These are phyloP conservation scores for Xerocomus potaroensis DNA, from an alignment of 768 basidiomycete genomes.

Conservation along the genomic window DNA sequence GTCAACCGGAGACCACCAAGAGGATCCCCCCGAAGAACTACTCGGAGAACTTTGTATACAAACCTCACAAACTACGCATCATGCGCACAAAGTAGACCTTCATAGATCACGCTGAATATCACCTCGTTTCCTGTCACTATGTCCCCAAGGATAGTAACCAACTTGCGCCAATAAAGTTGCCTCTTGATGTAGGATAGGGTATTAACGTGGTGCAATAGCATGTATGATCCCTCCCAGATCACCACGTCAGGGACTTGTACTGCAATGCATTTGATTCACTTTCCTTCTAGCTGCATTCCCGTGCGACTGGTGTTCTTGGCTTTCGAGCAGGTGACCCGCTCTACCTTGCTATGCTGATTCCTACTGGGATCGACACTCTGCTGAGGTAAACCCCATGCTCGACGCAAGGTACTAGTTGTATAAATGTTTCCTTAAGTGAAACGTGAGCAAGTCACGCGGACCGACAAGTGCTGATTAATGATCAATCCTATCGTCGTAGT, in stretches of 20 bases:
- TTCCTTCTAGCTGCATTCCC: not conserved
- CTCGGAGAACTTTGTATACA: conserved; percentile 88
- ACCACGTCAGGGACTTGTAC: not conserved
- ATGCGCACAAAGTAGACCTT: conserved; percentile 92
- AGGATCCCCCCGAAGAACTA: conserved; percentile 85
- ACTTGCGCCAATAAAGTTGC: not conserved
- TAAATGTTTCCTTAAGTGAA: not conserved
- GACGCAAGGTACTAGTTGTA: no score
- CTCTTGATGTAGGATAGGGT: no score
- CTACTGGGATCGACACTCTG: not conserved
- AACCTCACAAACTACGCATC: conserved; percentile 72
- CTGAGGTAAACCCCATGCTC: not conserved
- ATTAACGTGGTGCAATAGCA: not conserved
- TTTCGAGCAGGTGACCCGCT: no score
- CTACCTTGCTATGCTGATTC: not conserved
- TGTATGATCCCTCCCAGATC: not conserved
- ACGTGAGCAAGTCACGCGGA: no score
- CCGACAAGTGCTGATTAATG: no score
- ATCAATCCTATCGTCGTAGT: no score
- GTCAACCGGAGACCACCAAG: conserved; percentile 57
- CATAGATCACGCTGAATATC: no score
- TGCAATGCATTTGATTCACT: not conserved
- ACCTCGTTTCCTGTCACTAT: no score
- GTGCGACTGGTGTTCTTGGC: not conserved
- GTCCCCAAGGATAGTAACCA: no score